Conservation (phyloP, 1,284 basidiomycete species). For the Grifola frondosa region DNA sequence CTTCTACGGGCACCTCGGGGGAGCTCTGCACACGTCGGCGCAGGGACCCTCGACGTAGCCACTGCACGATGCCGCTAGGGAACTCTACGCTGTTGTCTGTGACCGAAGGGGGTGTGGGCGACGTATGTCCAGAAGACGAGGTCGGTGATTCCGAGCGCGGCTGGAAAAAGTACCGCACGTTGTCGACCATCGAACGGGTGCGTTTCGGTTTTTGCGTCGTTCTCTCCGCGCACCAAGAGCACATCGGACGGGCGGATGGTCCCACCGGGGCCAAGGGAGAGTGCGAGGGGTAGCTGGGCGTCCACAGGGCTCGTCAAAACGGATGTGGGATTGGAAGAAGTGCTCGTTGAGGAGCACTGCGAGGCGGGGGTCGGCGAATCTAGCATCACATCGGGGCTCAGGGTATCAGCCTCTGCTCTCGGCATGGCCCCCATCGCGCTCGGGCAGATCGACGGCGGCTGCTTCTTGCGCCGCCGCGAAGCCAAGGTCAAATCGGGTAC, state of each 20-base stretch:
- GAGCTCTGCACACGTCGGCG: conserved; percentile 51
- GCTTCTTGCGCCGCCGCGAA: conserved; percentile 40
- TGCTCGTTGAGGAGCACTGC: conserved; percentile 45
- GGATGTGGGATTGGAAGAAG: conserved; percentile 38
- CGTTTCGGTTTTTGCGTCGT: conserved; percentile 40
- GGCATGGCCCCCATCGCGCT: conserved; percentile 19
- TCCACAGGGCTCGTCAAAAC: conserved; percentile 37
- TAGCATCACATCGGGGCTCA: conserved; percentile 24
- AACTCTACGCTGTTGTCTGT: conserved; percentile 25
- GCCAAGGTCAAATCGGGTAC: conserved; percentile 14
- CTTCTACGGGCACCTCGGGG: conserved; percentile 38
- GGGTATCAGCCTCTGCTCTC: conserved; percentile 14
- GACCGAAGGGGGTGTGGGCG: conserved; percentile 14
- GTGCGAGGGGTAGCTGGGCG: conserved; percentile 24
- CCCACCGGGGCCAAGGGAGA: conserved; percentile 23
- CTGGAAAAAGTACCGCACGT: conserved; percentile 43
- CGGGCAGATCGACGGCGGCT: conserved; percentile 40
- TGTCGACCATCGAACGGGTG: conserved; percentile 49
- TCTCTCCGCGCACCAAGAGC: conserved; percentile 21
- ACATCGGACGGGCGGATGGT: conserved; percentile 31
- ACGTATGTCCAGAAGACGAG: conserved; percentile 15
- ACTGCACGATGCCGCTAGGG: conserved; percentile 39
- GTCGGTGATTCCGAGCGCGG: conserved; percentile 33
- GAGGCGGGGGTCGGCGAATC: conserved; percentile 49
- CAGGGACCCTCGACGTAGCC: conserved; percentile 47